Conservation (phyloP, 305 asterid species). For the Nicotiana rustica region DNA sequence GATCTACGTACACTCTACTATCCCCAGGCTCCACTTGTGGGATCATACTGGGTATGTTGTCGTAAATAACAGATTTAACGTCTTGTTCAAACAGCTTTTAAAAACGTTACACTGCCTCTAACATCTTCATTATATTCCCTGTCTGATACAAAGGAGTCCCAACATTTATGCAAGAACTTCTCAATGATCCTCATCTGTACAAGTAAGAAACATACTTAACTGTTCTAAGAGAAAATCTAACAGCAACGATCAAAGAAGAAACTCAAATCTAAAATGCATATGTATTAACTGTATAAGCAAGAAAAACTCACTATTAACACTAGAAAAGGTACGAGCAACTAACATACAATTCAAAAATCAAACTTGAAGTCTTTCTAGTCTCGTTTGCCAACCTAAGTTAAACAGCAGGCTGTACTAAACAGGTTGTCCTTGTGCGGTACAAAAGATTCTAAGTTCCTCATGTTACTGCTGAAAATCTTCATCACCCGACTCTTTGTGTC, state of each 20-base stretch:
- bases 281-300: background rate
- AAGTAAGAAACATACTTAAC: background rate
- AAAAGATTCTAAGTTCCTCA: conserved; percentile 1
- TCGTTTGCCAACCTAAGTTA: background rate
- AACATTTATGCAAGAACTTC: too few relatives aligned
- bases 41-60: too few relatives aligned
- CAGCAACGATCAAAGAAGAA: background rate
- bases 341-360: background rate
- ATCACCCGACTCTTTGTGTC: background rate
- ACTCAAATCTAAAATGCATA: conserved; percentile 4
- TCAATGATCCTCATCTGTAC: too few relatives aligned
- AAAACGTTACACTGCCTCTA: background rate
- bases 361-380: background rate
- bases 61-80: background rate
- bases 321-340: background rate
- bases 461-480: conserved; percentile 25
- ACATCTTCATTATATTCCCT: too few relatives aligned
- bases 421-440: conserved; percentile 30
- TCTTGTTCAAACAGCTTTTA: background rate
- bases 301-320: background rate
- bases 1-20: too few relatives aligned
- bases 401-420: background rate
- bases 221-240: background rate
- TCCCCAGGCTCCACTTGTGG: too few relatives aligned
- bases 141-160: too few relatives aligned